Percentiles rank a stretch among this genome's conserved stretches.
Evolutionary conservation across 164 flowering plant genomes (phyloP).

Genomic region (Nelumbo lutea): DNA sequence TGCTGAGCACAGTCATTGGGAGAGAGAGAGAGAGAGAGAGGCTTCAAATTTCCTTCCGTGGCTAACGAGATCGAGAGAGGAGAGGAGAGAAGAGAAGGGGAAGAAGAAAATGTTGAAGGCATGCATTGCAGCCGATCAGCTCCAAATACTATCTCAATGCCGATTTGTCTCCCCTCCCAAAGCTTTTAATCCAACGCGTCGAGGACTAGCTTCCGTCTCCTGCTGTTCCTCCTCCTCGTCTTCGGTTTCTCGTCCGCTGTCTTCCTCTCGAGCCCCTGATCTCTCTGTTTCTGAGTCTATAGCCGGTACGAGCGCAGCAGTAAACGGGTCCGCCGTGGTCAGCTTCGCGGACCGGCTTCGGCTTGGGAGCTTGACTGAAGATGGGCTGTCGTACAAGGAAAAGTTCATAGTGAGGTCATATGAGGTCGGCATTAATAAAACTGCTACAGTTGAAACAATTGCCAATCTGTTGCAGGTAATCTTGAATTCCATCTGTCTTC

Average conservation of each 20-base stretch:
- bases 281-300: slow-evolving; percentile 18
- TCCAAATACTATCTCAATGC: slow-evolving; percentile 26
- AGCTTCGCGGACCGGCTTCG: slow-evolving; percentile 67
- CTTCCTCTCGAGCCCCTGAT: slow-evolving; percentile 5
- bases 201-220: slow-evolving; percentile 8
- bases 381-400: slow-evolving; percentile 86
- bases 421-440: slow-evolving; percentile 91
- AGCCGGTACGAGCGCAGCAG: slow-evolving; percentile 7
- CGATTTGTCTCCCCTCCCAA: slow-evolving; percentile 11
- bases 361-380: slow-evolving; percentile 65
- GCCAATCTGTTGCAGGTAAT: slow-evolving; percentile 92
- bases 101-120: no score
- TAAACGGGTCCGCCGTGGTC: neutral
- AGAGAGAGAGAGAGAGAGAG: no score
- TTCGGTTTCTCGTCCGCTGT: slow-evolving; percentile 1
- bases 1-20: no score
- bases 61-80: no score
- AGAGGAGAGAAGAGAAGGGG: no score
- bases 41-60: no score
- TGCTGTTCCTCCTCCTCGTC: slow-evolving; percentile 5
- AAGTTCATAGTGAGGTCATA: slow-evolving; percentile 78
- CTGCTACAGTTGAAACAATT: slow-evolving; percentile 92
- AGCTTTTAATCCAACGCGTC: slow-evolving; percentile 4
- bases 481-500: neutral
- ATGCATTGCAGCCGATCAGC: neutral